A percentile compares a stretch with the other conserved stretches of the same genome.
Evolutionary conservation across 75 land plant species (phyloP).

Genomic region (Larix kaempferi): DNA sequence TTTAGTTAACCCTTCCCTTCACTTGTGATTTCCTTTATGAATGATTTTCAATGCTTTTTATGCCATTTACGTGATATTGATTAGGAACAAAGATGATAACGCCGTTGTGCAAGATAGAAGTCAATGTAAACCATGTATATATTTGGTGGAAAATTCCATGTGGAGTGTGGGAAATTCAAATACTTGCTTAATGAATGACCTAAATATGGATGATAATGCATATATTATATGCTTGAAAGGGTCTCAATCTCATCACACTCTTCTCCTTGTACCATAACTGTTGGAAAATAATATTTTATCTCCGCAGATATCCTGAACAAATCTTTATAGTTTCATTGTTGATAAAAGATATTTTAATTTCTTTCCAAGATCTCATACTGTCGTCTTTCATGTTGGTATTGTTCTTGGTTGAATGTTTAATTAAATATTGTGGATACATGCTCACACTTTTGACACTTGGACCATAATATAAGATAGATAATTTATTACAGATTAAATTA

Average conservation of each 20-base stretch:
- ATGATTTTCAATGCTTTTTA: neutral
- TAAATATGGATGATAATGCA: neutral
- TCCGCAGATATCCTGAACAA: too few species aligned
- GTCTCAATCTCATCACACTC: neutral
- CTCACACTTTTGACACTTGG: too few species aligned
- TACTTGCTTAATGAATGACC: neutral
- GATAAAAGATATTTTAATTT: too few species aligned
- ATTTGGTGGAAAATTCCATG: neutral
- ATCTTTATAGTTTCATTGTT: too few species aligned
- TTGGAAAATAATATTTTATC: neutral
- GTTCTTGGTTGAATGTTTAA: too few species aligned
- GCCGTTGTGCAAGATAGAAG: neutral
- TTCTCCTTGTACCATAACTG: neutral
- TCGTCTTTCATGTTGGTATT: too few species aligned
- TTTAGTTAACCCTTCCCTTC: neutral
- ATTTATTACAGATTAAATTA: too few species aligned
- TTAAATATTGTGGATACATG: too few species aligned
- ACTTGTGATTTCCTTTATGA: neutral
- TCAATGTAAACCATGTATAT: neutral
- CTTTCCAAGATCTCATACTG: too few species aligned
- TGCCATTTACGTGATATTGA: neutral
- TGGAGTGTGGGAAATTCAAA: neutral
- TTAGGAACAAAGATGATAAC: neutral
- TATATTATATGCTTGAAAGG: neutral
- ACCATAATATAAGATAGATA: too few species aligned